phyloP scores from a whole-genome alignment of 116 monocot species.

The Thalassia testudinum region DNA sequence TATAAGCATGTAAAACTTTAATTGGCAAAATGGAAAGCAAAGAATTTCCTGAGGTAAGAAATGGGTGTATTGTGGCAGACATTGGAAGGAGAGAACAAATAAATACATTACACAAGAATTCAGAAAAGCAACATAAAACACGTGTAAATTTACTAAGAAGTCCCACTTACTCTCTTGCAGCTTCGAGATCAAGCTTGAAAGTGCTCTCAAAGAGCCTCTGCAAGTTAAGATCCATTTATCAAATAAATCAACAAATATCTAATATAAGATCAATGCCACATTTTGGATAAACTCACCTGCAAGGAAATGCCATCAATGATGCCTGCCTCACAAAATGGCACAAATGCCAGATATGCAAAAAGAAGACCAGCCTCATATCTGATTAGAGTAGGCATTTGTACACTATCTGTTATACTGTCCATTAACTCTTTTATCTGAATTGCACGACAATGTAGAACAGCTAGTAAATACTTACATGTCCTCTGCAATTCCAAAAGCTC shows the following conservation, averaged over 20 bases:
- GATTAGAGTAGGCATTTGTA: background rate
- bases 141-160: background rate
- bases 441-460: too few relatives aligned
- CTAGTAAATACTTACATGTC: constrained; percentile 45
- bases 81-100: too few relatives aligned
- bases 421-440: too few relatives aligned
- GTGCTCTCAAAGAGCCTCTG: constrained; percentile 90
- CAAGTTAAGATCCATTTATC: constrained; percentile 1
- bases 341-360: constrained; percentile 78
- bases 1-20: too few relatives aligned
- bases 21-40: too few relatives aligned
- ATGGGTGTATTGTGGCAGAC: too few relatives aligned
- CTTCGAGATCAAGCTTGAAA: constrained; percentile 76
- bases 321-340: constrained; percentile 86
- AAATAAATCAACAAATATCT: background rate
- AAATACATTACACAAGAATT: too few relatives aligned
- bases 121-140: too few relatives aligned
- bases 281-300: constrained; percentile 28
- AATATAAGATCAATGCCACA: background rate
- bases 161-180: constrained; percentile 86
- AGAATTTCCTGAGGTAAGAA: too few relatives aligned
- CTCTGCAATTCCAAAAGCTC: constrained; percentile 90
- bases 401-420: too few relatives aligned
- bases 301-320: constrained; percentile 73
- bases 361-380: constrained; percentile 95